A percentile compares a stretch with the other conserved stretches of the same genome.
Evolutionary conservation across 352 stramenopile genomes (phyloP).

Genomic region (Globisporangium iwayamae): DNA sequence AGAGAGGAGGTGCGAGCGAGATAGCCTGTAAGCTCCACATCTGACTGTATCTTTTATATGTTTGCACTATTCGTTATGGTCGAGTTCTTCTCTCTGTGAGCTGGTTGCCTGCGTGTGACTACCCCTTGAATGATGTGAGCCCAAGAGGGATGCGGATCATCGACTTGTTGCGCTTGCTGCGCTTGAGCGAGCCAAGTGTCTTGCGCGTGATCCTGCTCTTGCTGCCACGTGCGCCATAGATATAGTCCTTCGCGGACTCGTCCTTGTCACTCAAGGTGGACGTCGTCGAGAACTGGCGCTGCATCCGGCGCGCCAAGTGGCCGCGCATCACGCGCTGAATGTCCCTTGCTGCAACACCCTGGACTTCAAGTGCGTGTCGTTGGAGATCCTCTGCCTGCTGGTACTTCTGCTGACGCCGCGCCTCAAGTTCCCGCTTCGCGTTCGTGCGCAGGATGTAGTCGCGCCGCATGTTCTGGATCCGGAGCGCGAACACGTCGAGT

Average conservation of each 20-base stretch:
- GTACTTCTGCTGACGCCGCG: constrained; percentile 20
- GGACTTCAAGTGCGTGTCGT: constrained; percentile 12
- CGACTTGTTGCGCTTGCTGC: constrained; percentile 41
- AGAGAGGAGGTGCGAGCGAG: not conserved
- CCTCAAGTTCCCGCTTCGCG: constrained; percentile 30
- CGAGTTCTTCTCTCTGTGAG: constrained; percentile 1
- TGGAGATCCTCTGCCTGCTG: constrained; percentile 23
- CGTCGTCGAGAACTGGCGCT: constrained; percentile 32
- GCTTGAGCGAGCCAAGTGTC: constrained; percentile 23
- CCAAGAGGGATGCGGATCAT: constrained; percentile 22
- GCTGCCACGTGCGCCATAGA: constrained; percentile 11
- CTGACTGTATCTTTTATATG: constrained; percentile 5
- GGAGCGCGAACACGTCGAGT: constrained; percentile 33
- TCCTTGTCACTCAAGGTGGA: constrained; percentile 30
- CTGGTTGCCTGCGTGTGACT: not conserved
- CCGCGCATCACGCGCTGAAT: constrained; percentile 48
- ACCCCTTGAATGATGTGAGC: constrained; percentile 1
- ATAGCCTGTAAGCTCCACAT: not conserved
- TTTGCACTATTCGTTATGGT: not conserved
- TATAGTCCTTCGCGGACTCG: constrained; percentile 25
- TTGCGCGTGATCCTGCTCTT: constrained; percentile 18
- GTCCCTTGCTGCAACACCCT: constrained; percentile 26
- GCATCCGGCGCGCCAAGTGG: constrained; percentile 27
- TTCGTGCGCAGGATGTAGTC: constrained; percentile 28
- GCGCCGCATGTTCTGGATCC: constrained; percentile 34